Evolutionary conservation across 2,329 filamentous ascomycete genomes (phyloP), one percentile per base, ranked within the genome.

Genomic region (Sphaerostilbella broomeana): DNA sequence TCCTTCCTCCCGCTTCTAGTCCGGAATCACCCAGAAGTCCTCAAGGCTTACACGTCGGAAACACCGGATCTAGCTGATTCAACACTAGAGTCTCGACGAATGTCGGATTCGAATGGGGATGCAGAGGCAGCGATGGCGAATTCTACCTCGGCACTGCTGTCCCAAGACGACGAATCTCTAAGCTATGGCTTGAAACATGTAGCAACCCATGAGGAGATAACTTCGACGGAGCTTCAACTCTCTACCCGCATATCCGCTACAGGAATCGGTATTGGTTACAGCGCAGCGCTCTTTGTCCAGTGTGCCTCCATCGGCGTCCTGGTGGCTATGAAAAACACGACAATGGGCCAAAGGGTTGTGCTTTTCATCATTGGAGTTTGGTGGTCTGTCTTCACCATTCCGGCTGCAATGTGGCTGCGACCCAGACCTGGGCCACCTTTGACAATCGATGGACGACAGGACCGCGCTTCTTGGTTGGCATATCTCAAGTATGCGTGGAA

Each of bases 361-460:
- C 73, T 98, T 8, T 88, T 94, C 59, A 65, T 89, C 42, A 81
- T 97, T 38, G 92, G 92, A 22, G 61, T 79, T 19, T 98, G 92
- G 92, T 98, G 92, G 92, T 79, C 89, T 30, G 43, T 84, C 22
- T 97, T 98, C 59, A 94, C 86, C 4, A 79, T 97, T 40, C 92
- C 92, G 0, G 81, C 87, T 1, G 86, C 86, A 2, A 62, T 94
- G 51, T 95, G 88, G 84, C 71, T 98, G 20, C 80, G 90, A 27
- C 80, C 89, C 4, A 78, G 92, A 36, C 92, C 92, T 2, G 92
- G 92, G 0, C 92, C 92, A 19, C 88, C 89, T 0, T 63, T 95
- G 7, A 70, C 72, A 2, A 56, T 62, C 17, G 53, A 59, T 10
- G 62, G 55, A n/a, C 51, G 29, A 13, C 60, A 51, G 26, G 66